Conservation (phyloP, 2,329 filamentous ascomycete genomes). For the Diaporthe ampelina region DNA sequence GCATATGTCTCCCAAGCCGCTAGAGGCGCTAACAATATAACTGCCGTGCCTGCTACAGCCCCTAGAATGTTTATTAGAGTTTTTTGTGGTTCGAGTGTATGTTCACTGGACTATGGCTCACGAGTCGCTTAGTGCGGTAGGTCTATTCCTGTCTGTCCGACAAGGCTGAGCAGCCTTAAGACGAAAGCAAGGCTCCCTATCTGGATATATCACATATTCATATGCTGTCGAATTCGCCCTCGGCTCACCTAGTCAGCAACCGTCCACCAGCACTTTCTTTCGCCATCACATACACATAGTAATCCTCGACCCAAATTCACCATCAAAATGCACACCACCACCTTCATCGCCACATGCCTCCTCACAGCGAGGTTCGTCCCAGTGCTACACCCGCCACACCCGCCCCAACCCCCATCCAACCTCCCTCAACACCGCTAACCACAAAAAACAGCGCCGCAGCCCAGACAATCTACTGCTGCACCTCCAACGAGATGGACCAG, state of each 20-base stretch:
- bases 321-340: neutral
- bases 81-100: neutral
- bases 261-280: too few relatives aligned
- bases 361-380: slow-evolving; percentile 5
- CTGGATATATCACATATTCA: neutral
- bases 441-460: slow-evolving; percentile 24
- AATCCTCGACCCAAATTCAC: neutral
- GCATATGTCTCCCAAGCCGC: neutral
- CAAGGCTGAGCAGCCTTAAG: neutral
- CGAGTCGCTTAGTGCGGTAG: neutral
- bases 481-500: slow-evolving; percentile 10
- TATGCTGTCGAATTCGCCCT: too few relatives aligned
- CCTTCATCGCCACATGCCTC: slow-evolving; percentile 12
- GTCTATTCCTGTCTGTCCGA: neutral
- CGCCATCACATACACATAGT: neutral
- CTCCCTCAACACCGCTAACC: too few relatives aligned
- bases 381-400: too few relatives aligned
- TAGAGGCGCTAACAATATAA: neutral
- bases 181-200: neutral
- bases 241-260: too few relatives aligned
- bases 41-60: neutral
- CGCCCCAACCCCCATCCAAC: too few relatives aligned
- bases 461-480: slow-evolving; percentile 18
- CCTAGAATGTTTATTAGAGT: neutral
- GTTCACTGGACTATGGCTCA: neutral